Evolutionary conservation across 2,329 filamentous ascomycete genomes (phyloP).

Genomic region (Trichophyton rubrum): DNA sequence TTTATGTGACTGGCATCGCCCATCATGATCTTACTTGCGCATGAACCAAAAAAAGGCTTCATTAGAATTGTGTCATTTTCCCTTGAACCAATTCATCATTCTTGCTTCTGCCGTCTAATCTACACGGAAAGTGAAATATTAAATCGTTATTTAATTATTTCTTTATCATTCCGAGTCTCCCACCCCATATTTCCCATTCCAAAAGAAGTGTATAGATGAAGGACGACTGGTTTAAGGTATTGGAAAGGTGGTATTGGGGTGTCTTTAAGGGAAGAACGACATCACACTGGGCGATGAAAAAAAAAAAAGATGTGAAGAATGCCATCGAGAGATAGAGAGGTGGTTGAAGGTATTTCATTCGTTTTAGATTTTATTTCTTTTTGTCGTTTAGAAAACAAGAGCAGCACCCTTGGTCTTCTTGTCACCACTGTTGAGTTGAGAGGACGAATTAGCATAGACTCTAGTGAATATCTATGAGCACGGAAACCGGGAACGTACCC

Average conservation of each 20-base stretch:
- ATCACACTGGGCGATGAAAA: not conserved
- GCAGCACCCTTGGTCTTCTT: conserved; percentile 99
- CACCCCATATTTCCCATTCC: not conserved
- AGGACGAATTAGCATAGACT: conserved; percentile 13
- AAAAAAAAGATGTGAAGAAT: not conserved
- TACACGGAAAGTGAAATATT: conserved; percentile 1
- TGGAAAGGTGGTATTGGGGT: not conserved
- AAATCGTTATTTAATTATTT: not conserved
- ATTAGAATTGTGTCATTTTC: conserved; percentile 3
- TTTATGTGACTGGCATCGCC: not conserved
- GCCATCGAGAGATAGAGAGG: not conserved
- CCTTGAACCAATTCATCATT: conserved; percentile 1
- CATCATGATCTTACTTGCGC: not conserved
- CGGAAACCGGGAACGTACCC: conserved; percentile 52
- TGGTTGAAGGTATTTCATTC: conserved; percentile 3
- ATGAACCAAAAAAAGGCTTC: not conserved
- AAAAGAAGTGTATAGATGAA: not conserved
- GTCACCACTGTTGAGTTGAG: conserved; percentile 63
- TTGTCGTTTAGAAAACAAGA: conserved; percentile 83
- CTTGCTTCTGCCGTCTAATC: conserved; percentile 3
- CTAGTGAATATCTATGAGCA: too few species aligned
- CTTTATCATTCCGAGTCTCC: not conserved
- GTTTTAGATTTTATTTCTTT: conserved; percentile 4
- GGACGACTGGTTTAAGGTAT: not conserved
- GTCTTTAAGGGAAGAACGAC: not conserved